Percentiles rank a stretch among this genome's conserved stretches.
These are phyloP conservation scores for Plasmodium sp. DNA, from an alignment of 169 alveolate genomes.

Conservation along the genomic window DNA sequence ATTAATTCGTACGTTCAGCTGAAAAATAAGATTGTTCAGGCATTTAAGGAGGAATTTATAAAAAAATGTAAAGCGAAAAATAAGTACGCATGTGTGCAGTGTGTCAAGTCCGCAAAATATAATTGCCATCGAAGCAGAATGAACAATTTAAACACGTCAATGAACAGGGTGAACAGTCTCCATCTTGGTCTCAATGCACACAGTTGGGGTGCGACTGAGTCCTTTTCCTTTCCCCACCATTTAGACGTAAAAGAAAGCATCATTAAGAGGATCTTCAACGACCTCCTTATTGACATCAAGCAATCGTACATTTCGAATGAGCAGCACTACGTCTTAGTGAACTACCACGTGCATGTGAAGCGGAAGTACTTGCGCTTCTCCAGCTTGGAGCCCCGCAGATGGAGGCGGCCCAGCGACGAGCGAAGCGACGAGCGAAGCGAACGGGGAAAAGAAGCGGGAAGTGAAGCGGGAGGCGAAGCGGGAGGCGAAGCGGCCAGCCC, in stretches of 20 bases:
- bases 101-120: neutral
- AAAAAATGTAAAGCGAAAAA: slow-evolving; percentile 21
- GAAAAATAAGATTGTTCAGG: neutral
- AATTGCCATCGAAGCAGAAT: neutral
- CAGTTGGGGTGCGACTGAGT: neutral
- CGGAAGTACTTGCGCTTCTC: slow-evolving; percentile 25
- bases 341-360: slow-evolving; percentile 27
- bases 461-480: too few species aligned
- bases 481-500: too few species aligned
- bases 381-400: neutral
- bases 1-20: neutral
- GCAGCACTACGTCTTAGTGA: slow-evolving; percentile 43
- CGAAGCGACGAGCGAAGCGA: too few species aligned
- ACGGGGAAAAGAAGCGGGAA: too few species aligned
- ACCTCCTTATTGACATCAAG: slow-evolving; percentile 22
- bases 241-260: slow-evolving; percentile 34
- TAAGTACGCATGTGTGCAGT: neutral
- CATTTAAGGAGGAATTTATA: slow-evolving; percentile 37
- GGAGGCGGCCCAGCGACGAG: neutral
- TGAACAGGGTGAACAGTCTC: neutral
- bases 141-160: neutral
- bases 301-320: slow-evolving; percentile 51
- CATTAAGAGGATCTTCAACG: slow-evolving; percentile 29
- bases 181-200: neutral
- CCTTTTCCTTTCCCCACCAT: neutral